Base-by-base conservation (phyloP, 495 filamentous ascomycete genomes). In the Corynascus novoguineensis region DNA sequence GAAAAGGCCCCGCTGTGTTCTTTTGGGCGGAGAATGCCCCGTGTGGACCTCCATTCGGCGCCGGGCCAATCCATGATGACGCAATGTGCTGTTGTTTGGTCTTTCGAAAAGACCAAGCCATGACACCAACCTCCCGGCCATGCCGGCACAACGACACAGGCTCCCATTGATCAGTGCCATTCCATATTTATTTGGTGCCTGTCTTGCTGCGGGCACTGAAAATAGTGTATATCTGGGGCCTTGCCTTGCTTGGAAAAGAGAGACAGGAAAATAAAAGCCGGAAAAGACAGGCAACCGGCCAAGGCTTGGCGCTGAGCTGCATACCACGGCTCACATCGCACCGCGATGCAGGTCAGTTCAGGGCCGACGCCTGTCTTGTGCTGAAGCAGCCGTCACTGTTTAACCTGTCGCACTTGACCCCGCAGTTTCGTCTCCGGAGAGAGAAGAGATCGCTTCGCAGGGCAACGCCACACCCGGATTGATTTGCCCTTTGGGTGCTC, bases 1-100 rank as follows among this genome's bases (percentile, higher is more conserved):
- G n/a, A n/a, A 15, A 17, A 35, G 38, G 21, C 57, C 50, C 51
- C 28, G 47, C 44, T 55, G 57, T 60, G n/a, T 44, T 44, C 57
- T 45, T 50, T 24, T 19, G 38, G 38, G 17, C 3, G 40, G 31
- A n/a, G n/a, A n/a, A n/a, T n/a, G n/a, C n/a, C n/a, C n/a, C 17
- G 17, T 32, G 50, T 54, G 51, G 51, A 28, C 19, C 37, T 41
- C 21, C 25, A 44, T 14, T 24, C 8, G 15, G 34, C 12, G 32
- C 57, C n/a, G n/a, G n/a, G n/a, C n/a, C n/a, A n/a, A n/a, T n/a
- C 50, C 35, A 53, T 31, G 34, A 60, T 60, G 57, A 60, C 57
- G 57, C 57, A 60, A 60, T 60, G 51, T 35, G 35, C 25, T 50
- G 50, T n/a, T n/a, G n/a, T n/a, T n/a, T n/a, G n/a, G n/a, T n/a